A percentile compares a stretch with the other conserved stretches of the same genome.
These are phyloP conservation scores for Skeletonema marinoi DNA, from an alignment of 108 stramenopile species.

Conservation along the genomic window DNA sequence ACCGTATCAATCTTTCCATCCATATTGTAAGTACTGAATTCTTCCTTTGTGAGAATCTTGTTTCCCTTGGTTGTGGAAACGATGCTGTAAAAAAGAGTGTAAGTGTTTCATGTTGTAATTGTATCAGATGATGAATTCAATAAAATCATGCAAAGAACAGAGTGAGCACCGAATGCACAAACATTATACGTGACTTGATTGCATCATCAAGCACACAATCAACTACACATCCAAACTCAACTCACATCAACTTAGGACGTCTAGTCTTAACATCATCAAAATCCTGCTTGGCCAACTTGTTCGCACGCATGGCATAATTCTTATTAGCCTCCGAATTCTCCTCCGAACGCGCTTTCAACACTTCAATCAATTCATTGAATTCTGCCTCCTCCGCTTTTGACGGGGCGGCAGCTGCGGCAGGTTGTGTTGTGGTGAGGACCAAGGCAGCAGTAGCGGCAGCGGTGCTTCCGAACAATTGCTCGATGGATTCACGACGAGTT, in stretches of 20 bases:
- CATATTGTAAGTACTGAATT: background rate
- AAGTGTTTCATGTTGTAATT: background rate
- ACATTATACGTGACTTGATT: too few relatives aligned
- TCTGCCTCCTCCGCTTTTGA: background rate
- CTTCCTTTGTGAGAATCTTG: constrained; percentile 6
- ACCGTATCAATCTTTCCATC: constrained; percentile 4
- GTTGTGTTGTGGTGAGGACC: background rate
- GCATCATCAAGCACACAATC: too few relatives aligned
- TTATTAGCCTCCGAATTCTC: constrained; percentile 4
- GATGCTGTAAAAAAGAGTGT: background rate
- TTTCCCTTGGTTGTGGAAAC: constrained; percentile 1
- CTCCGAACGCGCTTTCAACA: constrained; percentile 5
- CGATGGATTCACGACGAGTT: background rate
- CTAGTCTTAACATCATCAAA: constrained; percentile 11
- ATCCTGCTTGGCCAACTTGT: background rate
- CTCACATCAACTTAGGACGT: constrained; percentile 8
- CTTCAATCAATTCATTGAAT: constrained; percentile 1
- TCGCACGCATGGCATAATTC: constrained; percentile 7
- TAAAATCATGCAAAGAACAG: too few relatives aligned
- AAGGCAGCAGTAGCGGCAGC: background rate
- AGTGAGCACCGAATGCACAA: too few relatives aligned
- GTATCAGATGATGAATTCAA: background rate
- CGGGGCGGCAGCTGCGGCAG: background rate
- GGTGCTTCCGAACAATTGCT: background rate
- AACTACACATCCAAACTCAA: background rate